Percentiles rank a stretch among this genome's conserved stretches.
Evolutionary conservation across 352 stramenopile species (phyloP).

Genomic region (Globisporangium perplexum): DNA sequence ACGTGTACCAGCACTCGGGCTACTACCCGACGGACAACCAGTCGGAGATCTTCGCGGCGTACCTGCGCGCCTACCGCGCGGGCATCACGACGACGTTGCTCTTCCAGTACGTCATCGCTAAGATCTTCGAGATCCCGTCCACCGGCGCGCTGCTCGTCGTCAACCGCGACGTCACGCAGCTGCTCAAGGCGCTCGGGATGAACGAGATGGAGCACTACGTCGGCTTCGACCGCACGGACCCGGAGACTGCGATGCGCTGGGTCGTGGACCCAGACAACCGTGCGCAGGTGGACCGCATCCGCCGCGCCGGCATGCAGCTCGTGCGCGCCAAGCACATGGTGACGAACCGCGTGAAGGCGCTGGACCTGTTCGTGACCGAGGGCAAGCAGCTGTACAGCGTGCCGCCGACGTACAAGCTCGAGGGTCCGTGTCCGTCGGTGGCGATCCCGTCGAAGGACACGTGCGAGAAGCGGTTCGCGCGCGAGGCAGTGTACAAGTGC

Average conservation of each 20-base stretch:
- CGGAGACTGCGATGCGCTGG: conserved; percentile 43
- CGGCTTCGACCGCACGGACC: conserved; percentile 48
- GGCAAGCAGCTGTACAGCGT: conserved; percentile 42
- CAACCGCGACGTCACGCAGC: conserved; percentile 48
- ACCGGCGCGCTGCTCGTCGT: conserved; percentile 60
- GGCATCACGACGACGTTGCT: conserved; percentile 69
- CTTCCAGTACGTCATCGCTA: conserved; percentile 73
- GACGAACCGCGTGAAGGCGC: conserved; percentile 43
- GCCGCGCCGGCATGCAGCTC: conserved; percentile 43
- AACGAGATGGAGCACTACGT: conserved; percentile 60
- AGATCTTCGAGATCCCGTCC: conserved; percentile 78
- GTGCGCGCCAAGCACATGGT: conserved; percentile 57
- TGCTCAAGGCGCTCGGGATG: conserved; percentile 50
- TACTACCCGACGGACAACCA: conserved; percentile 61
- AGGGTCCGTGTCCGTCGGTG: conserved; percentile 51
- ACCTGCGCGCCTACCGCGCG: conserved; percentile 64
- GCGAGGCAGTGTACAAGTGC: conserved; percentile 65
- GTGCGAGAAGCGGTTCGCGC: conserved; percentile 42
- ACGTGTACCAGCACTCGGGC: conserved; percentile 54
- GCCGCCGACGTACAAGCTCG: conserved; percentile 20
- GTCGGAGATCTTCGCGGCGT: conserved; percentile 56
- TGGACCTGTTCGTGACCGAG: conserved; percentile 55
- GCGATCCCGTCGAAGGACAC: conserved; percentile 31
- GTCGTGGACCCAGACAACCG: conserved; percentile 40
- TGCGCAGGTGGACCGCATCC: conserved; percentile 51